Evolutionary conservation across 2,329 filamentous ascomycete genomes (phyloP), one percentile per base, ranked within the genome.

Genomic region (Claviceps quebecensis): DNA sequence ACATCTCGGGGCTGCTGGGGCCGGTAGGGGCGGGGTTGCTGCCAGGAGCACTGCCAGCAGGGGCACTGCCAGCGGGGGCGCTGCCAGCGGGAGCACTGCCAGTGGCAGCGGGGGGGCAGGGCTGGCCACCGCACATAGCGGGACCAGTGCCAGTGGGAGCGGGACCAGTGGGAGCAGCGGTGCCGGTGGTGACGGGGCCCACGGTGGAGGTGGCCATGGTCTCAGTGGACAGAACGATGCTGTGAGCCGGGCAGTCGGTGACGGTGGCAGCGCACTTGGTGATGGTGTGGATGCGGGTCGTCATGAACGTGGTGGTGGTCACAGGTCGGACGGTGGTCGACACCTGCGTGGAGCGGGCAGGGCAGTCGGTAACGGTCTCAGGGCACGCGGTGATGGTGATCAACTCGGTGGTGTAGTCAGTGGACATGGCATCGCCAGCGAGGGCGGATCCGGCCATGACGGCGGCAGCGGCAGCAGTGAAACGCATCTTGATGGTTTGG

Each of bases 381-480:
- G 68, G 73, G 73, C 80, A 83, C 54, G 73, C 73, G 64, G 76
- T 82, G 74, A 83, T 70, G 68, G 79, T 83, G 59, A 77, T 67
- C 62, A 77, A 67, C 65, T 74, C 68, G 61, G 78, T 81, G 65
- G 71, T 65, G 72, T 75, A 80, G 69, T 77, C 70, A 63, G 77
- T 74, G 49, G 65, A 67, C 37, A 54, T 22, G 48, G 54, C 54
- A 4, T 34, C 2, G 52, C 53, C 49, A 56, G 65, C 61, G 54
- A 63, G 55, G 58, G 57, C 64, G 52, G 60, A 56, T 61, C 65
- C 56, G 59, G 67, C 69, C 60, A 80, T 69, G 62, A 75, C 46
- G 46, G 46, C 45, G 14, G 46, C 46, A 40, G 58, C 63, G 64
- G 72, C 69, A 63, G 72, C 60, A 61, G 74, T 63, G 76, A 80